A percentile compares a stretch with the other conserved stretches of the same genome.
Conservation (phyloP, 352 stramenopile species). For the Globisporangium emineosum region DNA sequence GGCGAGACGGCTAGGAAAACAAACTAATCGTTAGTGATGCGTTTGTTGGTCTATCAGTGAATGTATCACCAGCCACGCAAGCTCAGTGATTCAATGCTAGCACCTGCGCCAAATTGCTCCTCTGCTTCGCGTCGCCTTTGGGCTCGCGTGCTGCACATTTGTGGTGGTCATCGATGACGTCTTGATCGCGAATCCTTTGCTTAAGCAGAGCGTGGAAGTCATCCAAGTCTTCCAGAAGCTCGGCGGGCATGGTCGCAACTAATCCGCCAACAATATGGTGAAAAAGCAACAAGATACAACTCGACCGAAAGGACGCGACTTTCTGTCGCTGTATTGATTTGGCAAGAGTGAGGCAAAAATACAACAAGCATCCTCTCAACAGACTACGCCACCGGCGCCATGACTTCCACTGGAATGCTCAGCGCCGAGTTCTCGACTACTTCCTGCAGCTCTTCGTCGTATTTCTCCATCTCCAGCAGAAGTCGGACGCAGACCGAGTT, state of each 20-base stretch:
- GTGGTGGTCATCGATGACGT: conserved; percentile 41
- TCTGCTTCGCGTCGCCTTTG: conserved; percentile 11
- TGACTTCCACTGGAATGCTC: conserved; percentile 50
- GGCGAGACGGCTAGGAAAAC: conserved; percentile 27
- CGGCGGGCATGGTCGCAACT: conserved; percentile 24
- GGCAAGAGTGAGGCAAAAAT: background rate
- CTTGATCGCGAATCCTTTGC: conserved; percentile 52
- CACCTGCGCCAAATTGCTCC: conserved; percentile 13
- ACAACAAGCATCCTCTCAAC: conserved; percentile 2
- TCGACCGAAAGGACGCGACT: conserved; percentile 6
- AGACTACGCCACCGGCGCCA: conserved; percentile 8
- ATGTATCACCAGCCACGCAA: background rate
- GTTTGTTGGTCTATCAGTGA: background rate
- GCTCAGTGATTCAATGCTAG: background rate
- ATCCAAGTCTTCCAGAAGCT: conserved; percentile 40
- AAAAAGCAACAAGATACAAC: background rate
- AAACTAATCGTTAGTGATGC: background rate
- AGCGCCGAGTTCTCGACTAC: conserved; percentile 53
- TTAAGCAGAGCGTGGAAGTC: conserved; percentile 51
- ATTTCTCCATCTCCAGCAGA: conserved; percentile 61
- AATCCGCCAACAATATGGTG: background rate
- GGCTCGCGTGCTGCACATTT: conserved; percentile 1
- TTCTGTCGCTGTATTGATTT: background rate
- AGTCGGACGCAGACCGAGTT: conserved; percentile 36
- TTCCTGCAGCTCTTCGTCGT: conserved; percentile 57